Percentiles rank a stretch among this genome's conserved stretches.
These are phyloP conservation scores for Waltergamsia citrina DNA, from an alignment of 2,329 filamentous ascomycete genomes.

Conservation along the genomic window DNA sequence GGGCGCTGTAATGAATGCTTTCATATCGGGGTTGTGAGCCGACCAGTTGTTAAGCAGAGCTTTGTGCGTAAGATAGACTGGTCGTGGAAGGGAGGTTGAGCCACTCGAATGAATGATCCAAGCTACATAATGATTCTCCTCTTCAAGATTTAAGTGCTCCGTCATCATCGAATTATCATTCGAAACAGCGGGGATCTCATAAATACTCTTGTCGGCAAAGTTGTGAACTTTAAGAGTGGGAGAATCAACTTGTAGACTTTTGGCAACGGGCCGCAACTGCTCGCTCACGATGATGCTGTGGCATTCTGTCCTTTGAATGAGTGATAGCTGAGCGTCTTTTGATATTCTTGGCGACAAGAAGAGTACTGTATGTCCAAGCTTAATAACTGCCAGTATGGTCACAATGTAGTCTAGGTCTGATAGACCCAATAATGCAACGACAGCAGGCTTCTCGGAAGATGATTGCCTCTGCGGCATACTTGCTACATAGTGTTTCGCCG, in stretches of 20 bases:
- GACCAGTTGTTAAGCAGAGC: too few relatives aligned
- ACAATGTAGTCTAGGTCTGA: constrained; percentile 46
- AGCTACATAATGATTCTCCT: constrained; percentile 13
- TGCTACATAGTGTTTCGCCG: constrained; percentile 13
- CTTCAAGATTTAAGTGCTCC: constrained; percentile 4
- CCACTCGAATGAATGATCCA: constrained; percentile 21
- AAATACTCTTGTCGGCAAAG: too few relatives aligned
- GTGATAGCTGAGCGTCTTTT: too few relatives aligned
- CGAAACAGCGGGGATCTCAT: too few relatives aligned
- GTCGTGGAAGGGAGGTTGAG: too few relatives aligned
- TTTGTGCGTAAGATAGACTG: too few relatives aligned
- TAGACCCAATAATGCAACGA: constrained; percentile 39
- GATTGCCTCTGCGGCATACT: constrained; percentile 10
- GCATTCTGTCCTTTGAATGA: too few relatives aligned
- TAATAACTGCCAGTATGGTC: constrained; percentile 40
- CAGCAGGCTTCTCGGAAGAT: constrained; percentile 15
- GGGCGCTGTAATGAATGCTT: constrained; percentile 44
- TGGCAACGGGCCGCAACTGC: too few relatives aligned
- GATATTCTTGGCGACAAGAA: constrained; percentile 25
- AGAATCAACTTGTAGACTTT: too few relatives aligned
- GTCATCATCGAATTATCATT: constrained; percentile 13
- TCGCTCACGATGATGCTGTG: too few relatives aligned
- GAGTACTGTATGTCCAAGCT: constrained; percentile 41
- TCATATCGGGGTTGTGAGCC: too few relatives aligned
- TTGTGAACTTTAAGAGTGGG: too few relatives aligned